Base-by-base conservation (phyloP, 192 early-diverging fungal genomes). In the Entophlyctis luteolus region DNA sequence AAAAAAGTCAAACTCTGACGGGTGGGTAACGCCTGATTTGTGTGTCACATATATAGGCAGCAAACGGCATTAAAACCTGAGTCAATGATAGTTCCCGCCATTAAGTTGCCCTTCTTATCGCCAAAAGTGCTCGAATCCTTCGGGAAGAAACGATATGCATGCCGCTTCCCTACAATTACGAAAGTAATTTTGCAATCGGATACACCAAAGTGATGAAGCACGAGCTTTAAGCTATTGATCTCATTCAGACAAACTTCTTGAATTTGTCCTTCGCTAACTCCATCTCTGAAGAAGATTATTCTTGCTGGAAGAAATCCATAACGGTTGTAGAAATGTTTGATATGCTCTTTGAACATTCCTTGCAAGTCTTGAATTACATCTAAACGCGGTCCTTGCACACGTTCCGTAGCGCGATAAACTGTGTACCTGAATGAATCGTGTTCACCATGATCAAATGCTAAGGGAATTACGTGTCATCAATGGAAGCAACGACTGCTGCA, bases 1-100 rank as follows among this genome's bases (percentile, higher is more conserved):
- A 58, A 87, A 91, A 65, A 96, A 96, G 56, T 96, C 90, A 60
- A 88, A 90, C 36, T 91, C 85, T 22, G 75, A 77, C 0, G 93
- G 93, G 72, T 94, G 89, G 1, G 83, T 85, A 45, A 94, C 77
- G 0, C 59, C 72, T 22, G 77, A 76, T 55, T 91, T 89, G n/a
- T 92, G 49, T 67, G 62, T 50, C 8, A 33, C 22, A 4, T 36
- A 18, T 20, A 36, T 46, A 20, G 6, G 55, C 27, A 59, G 18
- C 29, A 37, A 38, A 60, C 6, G 12, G 23, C 22, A 50, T 20
- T 35, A 22, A 32, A 16, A 1, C 60, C 60, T n/a, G 28, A 27
- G 22, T 71, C 73, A 34, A 75, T 72, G 72, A 72, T 84, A 2
- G 91, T 94, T 2, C 93, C 93, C 2, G 93, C 83, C 4, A 77